Evolutionary conservation across 192 early-diverging fungal species (phyloP), one percentile per base, ranked within the genome.

Genomic region (Allomyces javanicus): DNA sequence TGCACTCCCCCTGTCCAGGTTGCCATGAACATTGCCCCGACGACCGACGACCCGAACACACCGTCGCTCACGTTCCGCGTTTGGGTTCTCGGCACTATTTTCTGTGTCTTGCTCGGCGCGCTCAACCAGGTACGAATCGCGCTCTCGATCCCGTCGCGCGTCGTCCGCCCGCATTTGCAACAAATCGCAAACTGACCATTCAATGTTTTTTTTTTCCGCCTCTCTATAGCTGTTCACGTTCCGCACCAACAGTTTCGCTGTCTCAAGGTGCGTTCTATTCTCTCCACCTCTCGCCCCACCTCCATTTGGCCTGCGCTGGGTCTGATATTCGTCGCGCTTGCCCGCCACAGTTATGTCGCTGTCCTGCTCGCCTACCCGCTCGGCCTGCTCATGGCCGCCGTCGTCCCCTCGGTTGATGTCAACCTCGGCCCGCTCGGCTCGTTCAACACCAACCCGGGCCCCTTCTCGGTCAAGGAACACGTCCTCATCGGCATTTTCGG

Each of bases 381-480:
- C 7, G 92, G 92, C 1, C 73, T 77, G 11, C 63, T 89, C 25
- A 66, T 88, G 70, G 88, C 85, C 10, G 70, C 72, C 25, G 66
- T 84, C 19, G 67, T 90, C 55, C 87, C 88, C 33, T 40, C 33
- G 33, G 7, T 40, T 40, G 33, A 40, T 3, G 33, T 40, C 14
- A 75, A 74, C 19, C 68, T 85, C 66, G 62, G 63, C n/a, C 62
- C 79, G 0, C 82, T 83, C 68, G 77, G 83, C 50, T 40, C 33
- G 33, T n/a, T 58, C 21, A n/a, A 58, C 21, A 78, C 90, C 33
- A 94, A 94, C 67, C 86, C 88, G 0, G 92, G 92, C 0, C 91
- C 86, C 12, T 94, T 93, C 77, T 84, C 78, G 67, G 83, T 91
- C 69, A 96, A 96, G 72, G 93, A 92, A 66, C 89, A 92, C 70